A percentile compares a stretch with the other conserved stretches of the same genome.
Evolutionary conservation across 768 basidiomycete species (phyloP).

Genomic region (Boletus tylopilopsis): DNA sequence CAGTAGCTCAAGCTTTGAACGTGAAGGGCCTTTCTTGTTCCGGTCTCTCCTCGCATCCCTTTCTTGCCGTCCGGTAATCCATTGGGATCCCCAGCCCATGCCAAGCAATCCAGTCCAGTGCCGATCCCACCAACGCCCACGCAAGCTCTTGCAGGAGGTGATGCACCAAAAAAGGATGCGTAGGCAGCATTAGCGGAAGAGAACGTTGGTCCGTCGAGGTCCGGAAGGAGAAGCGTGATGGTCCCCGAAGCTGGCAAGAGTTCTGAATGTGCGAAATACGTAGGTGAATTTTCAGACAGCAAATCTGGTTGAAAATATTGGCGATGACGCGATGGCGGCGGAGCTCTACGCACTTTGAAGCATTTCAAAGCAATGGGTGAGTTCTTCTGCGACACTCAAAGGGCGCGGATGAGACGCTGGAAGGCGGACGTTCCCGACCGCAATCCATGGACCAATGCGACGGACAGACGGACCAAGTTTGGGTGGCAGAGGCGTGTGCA

Average conservation of each 20-base stretch:
- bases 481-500: not conserved
- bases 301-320: slow-evolving; percentile 37
- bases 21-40: slow-evolving; percentile 68
- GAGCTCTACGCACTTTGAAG: slow-evolving; percentile 49
- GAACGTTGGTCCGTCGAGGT: slow-evolving; percentile 68
- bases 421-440: slow-evolving; percentile 52
- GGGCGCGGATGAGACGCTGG: slow-evolving; percentile 28
- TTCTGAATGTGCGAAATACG: slow-evolving; percentile 21
- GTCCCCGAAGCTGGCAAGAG: slow-evolving; percentile 38
- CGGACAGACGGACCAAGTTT: slow-evolving; percentile 16
- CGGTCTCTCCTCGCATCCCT: slow-evolving; percentile 27
- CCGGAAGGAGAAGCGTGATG: slow-evolving; percentile 79
- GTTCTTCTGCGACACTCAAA: slow-evolving; percentile 72
- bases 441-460: slow-evolving; percentile 61
- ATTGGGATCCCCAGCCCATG: slow-evolving; percentile 39
- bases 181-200: slow-evolving; percentile 75
- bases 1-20: slow-evolving; percentile 97
- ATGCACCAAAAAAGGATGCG: slow-evolving; percentile 77
- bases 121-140: slow-evolving; percentile 67
- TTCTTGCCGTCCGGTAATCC: slow-evolving; percentile 11
- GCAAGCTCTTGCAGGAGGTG: slow-evolving; percentile 94
- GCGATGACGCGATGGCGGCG: not conserved
- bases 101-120: slow-evolving; percentile 77
- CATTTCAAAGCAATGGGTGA: slow-evolving; percentile 59
- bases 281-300: slow-evolving; percentile 46